These are phyloP conservation scores for Iris macrosiphon DNA, from an alignment of 106 monocot species.

Conservation along the genomic window DNA sequence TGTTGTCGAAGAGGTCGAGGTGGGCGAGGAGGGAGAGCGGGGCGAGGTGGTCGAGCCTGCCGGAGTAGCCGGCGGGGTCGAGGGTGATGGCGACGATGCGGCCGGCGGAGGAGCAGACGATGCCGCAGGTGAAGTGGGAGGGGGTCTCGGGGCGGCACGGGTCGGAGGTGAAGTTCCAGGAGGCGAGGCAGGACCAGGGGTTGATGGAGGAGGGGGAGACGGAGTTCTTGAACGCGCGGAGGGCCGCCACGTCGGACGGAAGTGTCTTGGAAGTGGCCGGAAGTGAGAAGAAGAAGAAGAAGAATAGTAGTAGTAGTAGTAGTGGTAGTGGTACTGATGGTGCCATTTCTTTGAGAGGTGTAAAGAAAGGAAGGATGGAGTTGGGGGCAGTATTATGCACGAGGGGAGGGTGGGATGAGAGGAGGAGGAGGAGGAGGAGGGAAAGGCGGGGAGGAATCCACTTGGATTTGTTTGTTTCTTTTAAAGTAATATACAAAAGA, in stretches of 20 bases:
- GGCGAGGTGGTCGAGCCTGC: slow-evolving; percentile 27
- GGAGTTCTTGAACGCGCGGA: slow-evolving; percentile 32
- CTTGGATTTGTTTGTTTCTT: no score
- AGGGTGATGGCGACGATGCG: slow-evolving; percentile 31
- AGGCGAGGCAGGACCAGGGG: slow-evolving; percentile 52
- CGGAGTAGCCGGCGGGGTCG: slow-evolving; percentile 50
- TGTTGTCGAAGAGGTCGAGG: slow-evolving; percentile 40
- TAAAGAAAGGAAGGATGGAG: no score
- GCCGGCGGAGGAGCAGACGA: slow-evolving; percentile 33
- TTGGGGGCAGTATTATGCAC: no score
- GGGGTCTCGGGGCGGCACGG: slow-evolving; percentile 30
- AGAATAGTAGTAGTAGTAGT: no score
- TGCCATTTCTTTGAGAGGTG: no score
- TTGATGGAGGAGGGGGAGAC: slow-evolving; percentile 29
- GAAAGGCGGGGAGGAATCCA: no score
- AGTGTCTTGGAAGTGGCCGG: slow-evolving; percentile 11
- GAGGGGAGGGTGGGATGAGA: no score
- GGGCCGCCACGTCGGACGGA: slow-evolving; percentile 34
- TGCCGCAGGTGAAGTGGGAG: slow-evolving; percentile 49
- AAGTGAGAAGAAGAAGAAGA: not conserved
- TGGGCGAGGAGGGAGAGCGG: slow-evolving; percentile 34
- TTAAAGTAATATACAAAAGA: no score
- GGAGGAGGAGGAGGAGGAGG: no score
- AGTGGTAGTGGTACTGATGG: no score
- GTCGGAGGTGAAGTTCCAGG: slow-evolving; percentile 64